Evolutionary conservation across 2,329 filamentous ascomycete genomes (phyloP), one percentile per base, ranked within the genome.

Genomic region (Trichoderma sp.): DNA sequence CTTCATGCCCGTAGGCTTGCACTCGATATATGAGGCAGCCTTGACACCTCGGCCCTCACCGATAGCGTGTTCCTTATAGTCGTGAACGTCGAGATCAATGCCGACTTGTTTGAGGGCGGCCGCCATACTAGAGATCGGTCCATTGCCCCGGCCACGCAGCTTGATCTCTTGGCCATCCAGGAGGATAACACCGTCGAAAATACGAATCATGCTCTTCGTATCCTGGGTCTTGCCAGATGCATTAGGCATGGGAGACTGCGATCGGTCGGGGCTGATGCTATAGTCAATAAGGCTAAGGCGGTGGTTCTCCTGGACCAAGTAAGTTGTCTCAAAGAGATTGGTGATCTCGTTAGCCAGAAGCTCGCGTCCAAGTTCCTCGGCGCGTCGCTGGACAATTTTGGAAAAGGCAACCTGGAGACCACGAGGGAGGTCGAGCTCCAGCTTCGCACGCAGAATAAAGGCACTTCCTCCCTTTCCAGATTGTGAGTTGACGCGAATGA

Each of bases 401-500:
- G 62, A 65, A 21, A 65, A 65, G 62, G 62, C 62, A 30, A 65
- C 39, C 12, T 65, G 62, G 11, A 65, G 62, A 18, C 39, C 39
- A 7, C 62, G 62, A 32, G 62, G 62, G 62, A 65, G 62, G 28
- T 65, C 62, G 18, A 65, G 62, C 62, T 65, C 39, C 28, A 65
- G 43, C 7, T 65, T 65, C 2, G 62, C 26, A 18, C 47, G 62
- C 62, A 65, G 18, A n/a, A 65, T 65, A 53, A 65, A 65, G 18
- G 62, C 62, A 21, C 62, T 65, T 34, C 62, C 62, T 7, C 62
- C 62, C 18, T 65, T 65, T 18, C 62, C 62, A 34, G 62, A 65
- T 24, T 65, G 62, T 24, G 62, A 65, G 15, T 65, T 65, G n/a
- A 65, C 62, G 43, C 62, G 62, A n/a, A 65, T 65, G 26, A 65